Evolutionary conservation across 208 protist genomes (phyloP).

Genomic region (Lotmaria passim): DNA sequence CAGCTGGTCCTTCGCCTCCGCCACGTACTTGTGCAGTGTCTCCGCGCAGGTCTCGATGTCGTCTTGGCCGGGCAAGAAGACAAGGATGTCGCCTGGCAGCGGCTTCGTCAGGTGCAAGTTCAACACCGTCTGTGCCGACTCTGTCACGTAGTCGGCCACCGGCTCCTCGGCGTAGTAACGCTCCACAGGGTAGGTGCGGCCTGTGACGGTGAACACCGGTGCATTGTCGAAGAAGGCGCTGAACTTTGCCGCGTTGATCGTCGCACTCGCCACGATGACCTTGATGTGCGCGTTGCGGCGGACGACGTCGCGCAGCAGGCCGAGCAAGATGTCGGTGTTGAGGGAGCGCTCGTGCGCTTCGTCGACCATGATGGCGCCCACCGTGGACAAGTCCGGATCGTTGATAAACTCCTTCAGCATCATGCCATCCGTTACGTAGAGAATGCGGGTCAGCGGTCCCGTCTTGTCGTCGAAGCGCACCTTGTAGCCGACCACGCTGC

Average conservation of each 20-base stretch:
- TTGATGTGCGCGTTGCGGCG: slow-evolving; percentile 91
- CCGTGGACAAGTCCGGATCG: slow-evolving; percentile 93
- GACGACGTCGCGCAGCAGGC: slow-evolving; percentile 84
- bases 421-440: slow-evolving; percentile 99
- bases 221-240: slow-evolving; percentile 96
- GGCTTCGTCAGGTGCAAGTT: slow-evolving; percentile 88
- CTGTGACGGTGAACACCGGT: slow-evolving; percentile 94
- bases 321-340: slow-evolving; percentile 93
- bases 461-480: slow-evolving; percentile 98
- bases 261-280: slow-evolving; percentile 98
- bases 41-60: slow-evolving; percentile 95
- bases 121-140: slow-evolving; percentile 94
- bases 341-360: slow-evolving; percentile 98
- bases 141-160: slow-evolving; percentile 98
- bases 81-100: slow-evolving; percentile 98
- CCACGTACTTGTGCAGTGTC: slow-evolving; percentile 62
- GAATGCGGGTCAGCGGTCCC: slow-evolving; percentile 85
- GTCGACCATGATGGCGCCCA: slow-evolving; percentile 99
- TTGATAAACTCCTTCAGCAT: slow-evolving; percentile 97
- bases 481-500: slow-evolving; percentile 95
- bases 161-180: slow-evolving; percentile 93
- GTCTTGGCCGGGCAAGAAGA: slow-evolving; percentile 99
- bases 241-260: slow-evolving; percentile 98
- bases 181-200: slow-evolving; percentile 98
- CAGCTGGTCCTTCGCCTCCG: slow-evolving; percentile 56